These are phyloP conservation scores for Talaromyces ruber DNA, from an alignment of 495 filamentous ascomycete genomes.

Conservation along the genomic window DNA sequence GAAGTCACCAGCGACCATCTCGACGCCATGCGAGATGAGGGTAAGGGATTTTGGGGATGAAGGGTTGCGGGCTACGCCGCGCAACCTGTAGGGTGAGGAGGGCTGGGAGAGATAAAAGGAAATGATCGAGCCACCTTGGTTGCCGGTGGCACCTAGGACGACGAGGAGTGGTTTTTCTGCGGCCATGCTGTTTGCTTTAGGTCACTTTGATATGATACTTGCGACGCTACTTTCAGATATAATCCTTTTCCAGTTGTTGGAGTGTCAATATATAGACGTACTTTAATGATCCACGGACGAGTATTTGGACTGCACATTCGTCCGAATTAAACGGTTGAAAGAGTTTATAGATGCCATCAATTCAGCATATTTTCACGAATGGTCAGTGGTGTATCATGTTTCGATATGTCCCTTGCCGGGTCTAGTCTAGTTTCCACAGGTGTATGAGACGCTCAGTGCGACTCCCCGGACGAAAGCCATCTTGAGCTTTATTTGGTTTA, in stretches of 20 bases:
- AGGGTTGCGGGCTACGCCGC: constrained; percentile 27
- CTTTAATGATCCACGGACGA: neutral
- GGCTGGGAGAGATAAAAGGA: constrained; percentile 19
- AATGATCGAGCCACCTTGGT: constrained; percentile 35
- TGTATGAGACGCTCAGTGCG: neutral
- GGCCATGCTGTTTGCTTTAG: constrained; percentile 7
- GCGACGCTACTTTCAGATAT: neutral
- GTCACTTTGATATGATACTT: neutral
- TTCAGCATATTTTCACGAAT: neutral
- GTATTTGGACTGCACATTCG: neutral
- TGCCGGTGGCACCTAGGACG: constrained; percentile 17
- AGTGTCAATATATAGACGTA: neutral
- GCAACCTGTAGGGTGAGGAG: constrained; percentile 17
- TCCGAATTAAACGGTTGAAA: neutral
- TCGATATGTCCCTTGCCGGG: neutral
- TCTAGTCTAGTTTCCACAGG: neutral
- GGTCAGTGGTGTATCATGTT: neutral
- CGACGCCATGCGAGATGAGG: constrained; percentile 31
- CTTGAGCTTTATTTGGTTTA: neutral
- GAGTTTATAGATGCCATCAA: neutral
- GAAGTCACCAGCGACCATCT: constrained; percentile 38
- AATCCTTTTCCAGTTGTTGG: neutral
- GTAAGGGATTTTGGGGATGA: constrained; percentile 20
- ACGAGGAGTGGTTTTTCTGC: constrained; percentile 9
- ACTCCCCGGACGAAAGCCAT: neutral